Evolutionary conservation across 1,139 yeast genomes (phyloP), one percentile per base, ranked within the genome.

Genomic region (Saccharomyces hybrid): DNA sequence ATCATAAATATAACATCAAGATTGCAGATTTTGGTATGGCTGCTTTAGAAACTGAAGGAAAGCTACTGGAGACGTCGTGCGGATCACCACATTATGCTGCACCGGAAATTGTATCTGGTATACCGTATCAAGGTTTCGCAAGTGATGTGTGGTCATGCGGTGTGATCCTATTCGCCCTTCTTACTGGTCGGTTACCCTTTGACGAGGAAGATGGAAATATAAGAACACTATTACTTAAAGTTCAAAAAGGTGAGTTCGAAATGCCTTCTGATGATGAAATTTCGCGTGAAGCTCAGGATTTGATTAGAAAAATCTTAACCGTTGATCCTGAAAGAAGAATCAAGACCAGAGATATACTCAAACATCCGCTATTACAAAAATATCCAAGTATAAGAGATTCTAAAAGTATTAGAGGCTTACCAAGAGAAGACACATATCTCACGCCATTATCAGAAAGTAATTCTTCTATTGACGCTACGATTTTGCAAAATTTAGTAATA

Each of bases 11-110:
- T 61, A 90, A 88, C 70, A 90, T 93, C 71, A 93, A 93, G 70
- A 91, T 93, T 63, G 99, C 99, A 14, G 99, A 93, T 73, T 93
- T 93, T 70, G 99, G 99, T 46, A 95, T 93, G 99, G 99, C 99
- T n/a, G 99, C 99, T 2, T 75, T 93, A 50, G 99, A 93, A 70
- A 85, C 95, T 46, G 81, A 82, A 55, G 95, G 86, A 63, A 81
- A 87, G 64, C 74, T 93, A 67, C 77, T 95, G 55, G 97, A 93
- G 70, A 93, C 99, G 1, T 86, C 95, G 32, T 93, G 99, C 73
- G 99, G 99, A 1, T 89, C 97, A 25, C 99, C 99, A 25, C 99
- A 95, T 72, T 93, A 93, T 72, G 99, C 99, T 1, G 88, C 97
- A 13, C 99, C 99, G 0, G 99, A 93, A 70, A 93, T 93, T 61